A percentile compares a stretch with the other conserved stretches of the same genome.
Evolutionary conservation across 1,284 basidiomycete genomes (phyloP).

Genomic region (Wallemia ichthyophaga): DNA sequence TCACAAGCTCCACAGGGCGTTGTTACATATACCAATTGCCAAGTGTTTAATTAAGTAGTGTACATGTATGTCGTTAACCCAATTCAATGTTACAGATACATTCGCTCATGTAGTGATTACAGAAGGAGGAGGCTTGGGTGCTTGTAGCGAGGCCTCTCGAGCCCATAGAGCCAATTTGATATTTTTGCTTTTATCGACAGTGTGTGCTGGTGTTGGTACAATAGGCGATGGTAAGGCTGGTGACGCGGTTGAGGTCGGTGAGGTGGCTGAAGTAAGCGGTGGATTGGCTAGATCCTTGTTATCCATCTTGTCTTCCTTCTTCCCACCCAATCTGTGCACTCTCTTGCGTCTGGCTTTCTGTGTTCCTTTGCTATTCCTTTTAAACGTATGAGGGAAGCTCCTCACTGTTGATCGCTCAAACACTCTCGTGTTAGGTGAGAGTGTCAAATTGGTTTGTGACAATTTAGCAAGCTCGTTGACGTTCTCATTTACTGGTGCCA

Average conservation of each 20-base stretch:
- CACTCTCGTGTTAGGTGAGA: constrained; percentile 64
- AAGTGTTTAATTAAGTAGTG: background rate
- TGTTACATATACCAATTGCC: too few relatives aligned
- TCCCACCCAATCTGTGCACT: background rate
- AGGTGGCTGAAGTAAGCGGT: too few relatives aligned
- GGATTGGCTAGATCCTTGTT: background rate
- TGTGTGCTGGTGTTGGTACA: background rate
- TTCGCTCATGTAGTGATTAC: background rate
- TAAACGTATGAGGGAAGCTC: constrained; percentile 30
- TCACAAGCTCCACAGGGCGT: too few relatives aligned
- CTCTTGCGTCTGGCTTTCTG: background rate
- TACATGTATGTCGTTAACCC: background rate
- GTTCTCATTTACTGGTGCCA: constrained; percentile 34
- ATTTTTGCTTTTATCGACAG: background rate
- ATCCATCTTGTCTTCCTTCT: background rate
- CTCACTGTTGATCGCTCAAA: constrained; percentile 68
- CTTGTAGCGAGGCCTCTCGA: background rate
- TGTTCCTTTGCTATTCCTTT: background rate
- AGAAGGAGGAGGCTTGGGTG: background rate
- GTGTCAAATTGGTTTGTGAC: constrained; percentile 55
- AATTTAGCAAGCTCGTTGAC: constrained; percentile 56
- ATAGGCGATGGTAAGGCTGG: background rate
- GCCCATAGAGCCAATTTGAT: background rate
- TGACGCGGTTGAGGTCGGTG: too few relatives aligned
- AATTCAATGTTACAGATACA: background rate